phyloP scores from a whole-genome alignment of 495 filamentous ascomycete species.

The Penicillium lividum region DNA sequence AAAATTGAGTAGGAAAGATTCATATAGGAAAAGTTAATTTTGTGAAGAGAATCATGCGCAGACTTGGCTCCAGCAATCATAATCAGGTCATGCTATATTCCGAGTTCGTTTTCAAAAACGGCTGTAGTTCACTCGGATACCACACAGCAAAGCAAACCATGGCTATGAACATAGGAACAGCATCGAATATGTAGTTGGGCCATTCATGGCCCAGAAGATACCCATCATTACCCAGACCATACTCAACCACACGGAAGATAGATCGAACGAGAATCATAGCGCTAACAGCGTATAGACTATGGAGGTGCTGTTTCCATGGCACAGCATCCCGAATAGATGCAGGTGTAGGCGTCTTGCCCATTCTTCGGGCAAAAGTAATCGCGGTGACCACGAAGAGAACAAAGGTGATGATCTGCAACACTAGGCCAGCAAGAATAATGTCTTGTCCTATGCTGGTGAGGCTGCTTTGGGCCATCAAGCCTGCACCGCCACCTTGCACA shows the following conservation, averaged over 20 bases:
- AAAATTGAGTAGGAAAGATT: no score
- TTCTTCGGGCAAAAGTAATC: constrained; percentile 28
- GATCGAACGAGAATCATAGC: constrained; percentile 57
- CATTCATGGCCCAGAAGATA: constrained; percentile 40
- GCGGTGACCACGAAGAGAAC: constrained; percentile 33
- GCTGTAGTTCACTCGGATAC: constrained; percentile 13
- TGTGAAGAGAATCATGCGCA: no score
- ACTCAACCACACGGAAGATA: constrained; percentile 62
- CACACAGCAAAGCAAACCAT: constrained; percentile 46
- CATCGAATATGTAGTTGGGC: constrained; percentile 15
- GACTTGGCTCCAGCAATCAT: no score
- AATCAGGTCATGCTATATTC: no score
- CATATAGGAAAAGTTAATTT: no score
- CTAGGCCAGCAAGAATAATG: constrained; percentile 37
- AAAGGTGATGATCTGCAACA: constrained; percentile 36
- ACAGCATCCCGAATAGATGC: constrained; percentile 14
- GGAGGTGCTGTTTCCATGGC: constrained; percentile 50
- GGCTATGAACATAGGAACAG: constrained; percentile 49
- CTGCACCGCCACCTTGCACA: constrained; percentile 16
- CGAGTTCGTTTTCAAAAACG: constrained; percentile 1
- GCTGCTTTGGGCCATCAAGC: constrained; percentile 13
- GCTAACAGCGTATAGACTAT: constrained; percentile 50
- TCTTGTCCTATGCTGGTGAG: constrained; percentile 7
- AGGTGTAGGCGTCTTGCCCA: constrained; percentile 22
- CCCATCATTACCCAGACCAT: constrained; percentile 50